phyloP scores from a whole-genome alignment of 805 yeast genomes.

The Metschnikowia colocasiae region DNA sequence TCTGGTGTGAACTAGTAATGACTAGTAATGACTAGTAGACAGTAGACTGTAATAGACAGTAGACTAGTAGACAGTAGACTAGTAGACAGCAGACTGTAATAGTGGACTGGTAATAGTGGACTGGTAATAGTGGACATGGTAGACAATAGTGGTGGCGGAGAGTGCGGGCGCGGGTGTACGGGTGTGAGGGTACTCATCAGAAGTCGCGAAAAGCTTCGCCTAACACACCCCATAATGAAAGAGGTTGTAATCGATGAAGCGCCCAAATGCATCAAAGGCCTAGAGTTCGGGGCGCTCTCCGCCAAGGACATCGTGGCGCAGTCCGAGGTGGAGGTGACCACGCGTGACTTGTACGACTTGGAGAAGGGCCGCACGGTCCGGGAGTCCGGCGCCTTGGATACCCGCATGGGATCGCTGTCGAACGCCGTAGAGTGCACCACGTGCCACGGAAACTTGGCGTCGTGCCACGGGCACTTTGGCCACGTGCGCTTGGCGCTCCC shows the following conservation, averaged over 20 bases:
- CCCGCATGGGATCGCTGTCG: constrained; percentile 90
- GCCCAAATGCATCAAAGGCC: constrained; percentile 85
- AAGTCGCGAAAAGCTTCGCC: not conserved
- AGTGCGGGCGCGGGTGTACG: not conserved
- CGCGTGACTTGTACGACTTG: constrained; percentile 87
- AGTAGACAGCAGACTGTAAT: too few relatives aligned
- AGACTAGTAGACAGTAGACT: too few relatives aligned
- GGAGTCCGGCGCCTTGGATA: constrained; percentile 82
- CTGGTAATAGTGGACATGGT: too few relatives aligned
- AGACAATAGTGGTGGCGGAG: not conserved
- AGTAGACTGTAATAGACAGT: not conserved
- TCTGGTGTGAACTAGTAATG: not conserved
- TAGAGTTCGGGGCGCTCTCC: constrained; percentile 90
- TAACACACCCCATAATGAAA: constrained; percentile 28
- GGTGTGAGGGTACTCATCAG: not conserved
- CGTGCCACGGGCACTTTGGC: constrained; percentile 99
- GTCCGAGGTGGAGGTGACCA: constrained; percentile 88
- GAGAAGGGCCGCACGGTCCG: constrained; percentile 86
- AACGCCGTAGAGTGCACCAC: constrained; percentile 84
- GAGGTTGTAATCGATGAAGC: constrained; percentile 68
- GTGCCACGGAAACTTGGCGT: constrained; percentile 85
- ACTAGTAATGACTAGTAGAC: not conserved
- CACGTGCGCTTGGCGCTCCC: constrained; percentile 91
- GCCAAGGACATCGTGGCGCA: constrained; percentile 89
- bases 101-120: too few relatives aligned